Percentiles rank a stretch among this genome's conserved stretches.
phyloP scores from a whole-genome alignment of 2,329 filamentous ascomycete genomes.

The Fusarium sp. region DNA sequence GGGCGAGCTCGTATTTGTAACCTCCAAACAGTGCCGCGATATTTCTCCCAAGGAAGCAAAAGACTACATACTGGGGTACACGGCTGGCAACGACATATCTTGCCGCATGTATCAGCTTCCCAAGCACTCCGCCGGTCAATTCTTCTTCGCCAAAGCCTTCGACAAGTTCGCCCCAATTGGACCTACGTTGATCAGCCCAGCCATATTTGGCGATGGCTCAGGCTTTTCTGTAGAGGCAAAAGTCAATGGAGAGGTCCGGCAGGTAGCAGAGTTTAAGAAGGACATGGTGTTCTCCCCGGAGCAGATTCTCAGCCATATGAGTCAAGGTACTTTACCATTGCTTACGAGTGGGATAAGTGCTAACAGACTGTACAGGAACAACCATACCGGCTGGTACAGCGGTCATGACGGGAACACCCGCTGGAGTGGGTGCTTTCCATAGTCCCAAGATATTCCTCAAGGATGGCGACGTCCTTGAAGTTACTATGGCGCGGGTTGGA shows the following conservation, averaged over 20 bases:
- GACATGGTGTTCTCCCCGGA: background rate
- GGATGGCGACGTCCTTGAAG: background rate
- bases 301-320: background rate
- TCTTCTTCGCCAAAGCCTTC: background rate
- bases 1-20: background rate
- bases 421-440: background rate
- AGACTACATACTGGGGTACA: background rate
- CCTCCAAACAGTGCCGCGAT: background rate
- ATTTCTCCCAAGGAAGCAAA: background rate
- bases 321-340: background rate
- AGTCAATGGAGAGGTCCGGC: background rate
- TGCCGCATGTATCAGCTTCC: background rate
- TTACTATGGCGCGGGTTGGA: background rate
- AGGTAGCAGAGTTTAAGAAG: background rate
- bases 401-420: background rate
- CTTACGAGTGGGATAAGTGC: rapidly evolving
- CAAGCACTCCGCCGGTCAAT: background rate
- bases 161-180: background rate
- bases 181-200: background rate
- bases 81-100: background rate
- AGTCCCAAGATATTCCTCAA: background rate
- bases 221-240: background rate
- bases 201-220: background rate
- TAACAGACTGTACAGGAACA: background rate
- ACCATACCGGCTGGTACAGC: background rate